These are phyloP conservation scores for Venturia effusa DNA, from an alignment of 2,329 filamentous ascomycete genomes.

Conservation along the genomic window DNA sequence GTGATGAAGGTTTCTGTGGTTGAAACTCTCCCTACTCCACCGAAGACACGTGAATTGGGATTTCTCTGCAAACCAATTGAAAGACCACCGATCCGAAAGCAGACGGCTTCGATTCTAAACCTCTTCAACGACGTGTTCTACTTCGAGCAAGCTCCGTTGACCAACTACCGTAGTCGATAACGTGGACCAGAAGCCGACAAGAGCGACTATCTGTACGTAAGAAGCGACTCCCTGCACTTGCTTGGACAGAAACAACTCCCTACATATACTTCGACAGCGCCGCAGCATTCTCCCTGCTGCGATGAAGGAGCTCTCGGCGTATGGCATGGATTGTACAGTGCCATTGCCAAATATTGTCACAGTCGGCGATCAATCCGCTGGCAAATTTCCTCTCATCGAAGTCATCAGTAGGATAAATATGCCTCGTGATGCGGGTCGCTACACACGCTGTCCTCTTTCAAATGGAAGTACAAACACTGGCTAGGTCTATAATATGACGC, in stretches of 20 bases:
- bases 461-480: constrained; percentile 36
- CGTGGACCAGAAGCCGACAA: background rate
- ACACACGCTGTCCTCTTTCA: constrained; percentile 69
- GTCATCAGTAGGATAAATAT: constrained; percentile 53
- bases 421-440: constrained; percentile 59
- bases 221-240: too few species aligned
- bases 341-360: constrained; percentile 70
- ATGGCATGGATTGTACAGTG: constrained; percentile 21
- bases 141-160: too few species aligned
- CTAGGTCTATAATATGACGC: constrained; percentile 59
- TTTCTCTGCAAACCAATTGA: too few species aligned
- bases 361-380: constrained; percentile 74
- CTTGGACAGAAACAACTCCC: too few species aligned
- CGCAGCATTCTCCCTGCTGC: constrained; percentile 56
- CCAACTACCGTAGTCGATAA: too few species aligned
- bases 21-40: too few species aligned
- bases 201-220: too few species aligned
- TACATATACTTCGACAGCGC: constrained; percentile 48
- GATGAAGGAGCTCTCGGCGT: constrained; percentile 32
- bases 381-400: constrained; percentile 57
- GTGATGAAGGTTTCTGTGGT: too few species aligned
- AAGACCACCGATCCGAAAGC: too few species aligned
- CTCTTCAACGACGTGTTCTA: too few species aligned
- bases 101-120: too few species aligned
- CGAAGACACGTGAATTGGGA: too few species aligned